Conservation (phyloP, 805 yeast genomes). For the Nakazawaea molendinolei region DNA sequence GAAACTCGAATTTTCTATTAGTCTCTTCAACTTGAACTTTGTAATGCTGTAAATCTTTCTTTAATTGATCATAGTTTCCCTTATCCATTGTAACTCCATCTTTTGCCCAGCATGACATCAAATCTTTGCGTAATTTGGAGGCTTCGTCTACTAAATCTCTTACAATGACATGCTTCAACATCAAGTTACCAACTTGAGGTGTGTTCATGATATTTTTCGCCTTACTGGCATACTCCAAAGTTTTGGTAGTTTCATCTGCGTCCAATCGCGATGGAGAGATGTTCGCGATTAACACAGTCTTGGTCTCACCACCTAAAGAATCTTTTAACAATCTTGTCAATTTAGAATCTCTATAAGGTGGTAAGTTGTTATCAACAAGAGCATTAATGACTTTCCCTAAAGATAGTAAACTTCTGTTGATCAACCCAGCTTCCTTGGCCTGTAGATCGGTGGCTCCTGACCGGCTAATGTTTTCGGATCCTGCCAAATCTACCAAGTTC, state of each 20-base stretch:
- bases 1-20: slow-evolving; percentile 31
- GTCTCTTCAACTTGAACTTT: slow-evolving; percentile 44
- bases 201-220: slow-evolving; percentile 47
- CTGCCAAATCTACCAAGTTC: slow-evolving; percentile 89
- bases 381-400: slow-evolving; percentile 85
- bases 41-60: slow-evolving; percentile 40
- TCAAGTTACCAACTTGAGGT: slow-evolving; percentile 40
- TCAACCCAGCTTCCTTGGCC: slow-evolving; percentile 91
- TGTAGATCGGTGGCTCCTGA: slow-evolving; percentile 85
- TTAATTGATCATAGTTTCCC: slow-evolving; percentile 46
- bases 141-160: slow-evolving; percentile 41
- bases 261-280: slow-evolving; percentile 57
- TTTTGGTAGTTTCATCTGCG: slow-evolving; percentile 43
- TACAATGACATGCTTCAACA: slow-evolving; percentile 37
- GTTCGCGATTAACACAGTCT: slow-evolving; percentile 84
- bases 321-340: slow-evolving; percentile 70
- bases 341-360: slow-evolving; percentile 76
- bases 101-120: slow-evolving; percentile 52
- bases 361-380: slow-evolving; percentile 57
- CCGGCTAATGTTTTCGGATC: slow-evolving; percentile 81
- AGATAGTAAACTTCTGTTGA: slow-evolving; percentile 81
- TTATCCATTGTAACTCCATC: slow-evolving; percentile 64
- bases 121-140: slow-evolving; percentile 40
- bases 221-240: slow-evolving; percentile 50
- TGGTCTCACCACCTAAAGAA: slow-evolving; percentile 81